These are phyloP conservation scores for Phytophthora hibernalis DNA, from an alignment of 352 stramenopile genomes.

Conservation along the genomic window DNA sequence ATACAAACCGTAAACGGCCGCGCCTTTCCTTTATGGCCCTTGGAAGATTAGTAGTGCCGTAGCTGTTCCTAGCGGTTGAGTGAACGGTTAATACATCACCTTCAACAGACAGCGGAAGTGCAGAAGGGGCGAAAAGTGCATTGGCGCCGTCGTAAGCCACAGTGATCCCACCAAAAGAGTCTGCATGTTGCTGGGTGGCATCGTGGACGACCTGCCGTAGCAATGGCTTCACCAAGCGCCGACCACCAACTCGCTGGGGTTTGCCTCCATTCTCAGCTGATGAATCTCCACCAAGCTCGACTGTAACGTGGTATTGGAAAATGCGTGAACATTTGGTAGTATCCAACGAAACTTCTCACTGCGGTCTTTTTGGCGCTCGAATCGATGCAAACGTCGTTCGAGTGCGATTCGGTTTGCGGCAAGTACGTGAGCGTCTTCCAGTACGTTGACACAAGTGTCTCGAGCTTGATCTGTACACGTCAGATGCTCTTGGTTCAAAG, in stretches of 20 bases:
- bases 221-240: too few species aligned
- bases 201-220: too few species aligned
- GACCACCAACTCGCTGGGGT: too few species aligned
- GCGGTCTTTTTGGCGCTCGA: conserved; percentile 37
- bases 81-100: background rate
- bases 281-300: too few species aligned
- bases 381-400: conserved; percentile 55
- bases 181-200: conserved; percentile 4
- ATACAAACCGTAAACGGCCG: background rate
- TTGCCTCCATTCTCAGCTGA: too few species aligned
- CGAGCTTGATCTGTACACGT: conserved; percentile 64
- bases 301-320: too few species aligned
- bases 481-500: conserved; percentile 77
- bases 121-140: conserved; percentile 1
- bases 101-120: background rate
- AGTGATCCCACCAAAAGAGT: background rate
- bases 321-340: too few species aligned
- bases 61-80: conserved; percentile 9
- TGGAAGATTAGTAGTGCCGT: background rate
- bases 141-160: conserved; percentile 6
- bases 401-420: conserved; percentile 65
- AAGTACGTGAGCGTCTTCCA: conserved; percentile 64
- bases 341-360: too few species aligned
- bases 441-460: conserved; percentile 54
- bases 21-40: background rate